Evolutionary conservation across 495 filamentous ascomycete genomes (phyloP).

Genomic region (Hapsidospora chrysogenum): DNA sequence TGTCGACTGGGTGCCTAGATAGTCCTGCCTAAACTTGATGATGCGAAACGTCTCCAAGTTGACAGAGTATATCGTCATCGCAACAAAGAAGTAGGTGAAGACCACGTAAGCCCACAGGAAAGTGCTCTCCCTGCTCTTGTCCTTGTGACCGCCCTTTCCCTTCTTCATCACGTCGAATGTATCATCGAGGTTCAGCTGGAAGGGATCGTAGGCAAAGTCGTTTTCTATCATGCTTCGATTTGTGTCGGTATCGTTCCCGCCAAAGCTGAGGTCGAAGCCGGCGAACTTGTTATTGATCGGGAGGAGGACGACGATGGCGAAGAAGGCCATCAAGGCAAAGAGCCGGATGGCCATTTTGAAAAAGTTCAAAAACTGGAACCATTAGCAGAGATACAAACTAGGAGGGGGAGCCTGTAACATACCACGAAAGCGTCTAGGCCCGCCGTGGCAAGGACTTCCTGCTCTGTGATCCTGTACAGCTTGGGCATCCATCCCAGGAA

Average conservation of each 20-base stretch:
- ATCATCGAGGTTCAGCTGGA: slow-evolving; percentile 4
- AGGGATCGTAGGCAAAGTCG: slow-evolving; percentile 3
- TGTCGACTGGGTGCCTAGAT: slow-evolving; percentile 82
- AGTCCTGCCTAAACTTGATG: slow-evolving; percentile 72
- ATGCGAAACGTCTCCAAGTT: slow-evolving; percentile 66
- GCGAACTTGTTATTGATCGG: slow-evolving; percentile 62
- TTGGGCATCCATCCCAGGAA: slow-evolving; percentile 91
- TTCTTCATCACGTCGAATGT: slow-evolving; percentile 2
- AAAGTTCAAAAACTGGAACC: slow-evolving; percentile 64
- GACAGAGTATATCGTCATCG: slow-evolving; percentile 66
- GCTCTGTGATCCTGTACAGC: slow-evolving; percentile 74
- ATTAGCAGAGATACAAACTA: neutral
- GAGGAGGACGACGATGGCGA: slow-evolving; percentile 62
- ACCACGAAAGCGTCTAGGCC: slow-evolving; percentile 93
- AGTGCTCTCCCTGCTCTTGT: slow-evolving; percentile 20
- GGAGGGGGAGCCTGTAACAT: slow-evolving; percentile 14
- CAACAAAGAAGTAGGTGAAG: slow-evolving; percentile 84
- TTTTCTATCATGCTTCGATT: too few species aligned
- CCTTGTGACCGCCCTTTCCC: slow-evolving; percentile 5
- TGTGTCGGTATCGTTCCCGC: neutral
- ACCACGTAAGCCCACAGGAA: slow-evolving; percentile 90
- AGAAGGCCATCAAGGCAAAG: slow-evolving; percentile 58
- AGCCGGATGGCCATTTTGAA: slow-evolving; percentile 88
- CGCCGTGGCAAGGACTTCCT: slow-evolving; percentile 77
- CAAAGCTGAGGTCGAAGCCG: slow-evolving; percentile 1